Evolutionary conservation across 495 filamentous ascomycete species (phyloP), one percentile per base, ranked within the genome.

Genomic region (Penicillium coprophilum): DNA sequence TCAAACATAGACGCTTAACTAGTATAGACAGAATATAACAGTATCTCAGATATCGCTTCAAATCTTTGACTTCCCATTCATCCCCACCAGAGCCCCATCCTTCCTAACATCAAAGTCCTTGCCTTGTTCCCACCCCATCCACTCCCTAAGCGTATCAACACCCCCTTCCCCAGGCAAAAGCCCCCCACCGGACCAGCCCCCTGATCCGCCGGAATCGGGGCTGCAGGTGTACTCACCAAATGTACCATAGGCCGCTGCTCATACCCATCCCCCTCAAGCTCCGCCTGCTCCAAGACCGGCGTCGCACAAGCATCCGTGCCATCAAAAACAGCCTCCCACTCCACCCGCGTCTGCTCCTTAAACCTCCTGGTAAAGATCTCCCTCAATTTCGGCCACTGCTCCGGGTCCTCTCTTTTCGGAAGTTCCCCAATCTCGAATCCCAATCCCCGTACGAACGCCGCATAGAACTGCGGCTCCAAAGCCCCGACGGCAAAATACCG

Each of bases 231-330:
- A 36, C 73, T 77, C 24, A 75, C 74, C 59, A 96, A 70, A 31
- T 85, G 83, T 9, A 96, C 90, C 11, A 83, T 72, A 21, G 90
- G 87, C 58, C 90, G 74, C 67, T 92, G 91, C 55, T 95, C 87
- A 57, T 85, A 91, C 6, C 78, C 76, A 28, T 77, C 67, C n/a
- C 72, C 67, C 66, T 89, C 82, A 53, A 96, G 74, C 71, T 96
- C 92, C 0, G 39, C 59, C 62, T 88, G 87, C 41, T 83, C 85
- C 48, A 96, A 70, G 3, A 97, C 89, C 2, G 93, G 92, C 20
- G 91, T 92, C 53, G 88, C 91, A 69, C 93, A 97, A 9, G 93
- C 92, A 77, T 97, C 93, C 0, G 85, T 93, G 17, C 88, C 88
- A 62, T 94, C 88, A 68, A 96, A 97, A 3, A 95, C 70, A 6